Evolutionary conservation across 2,329 filamentous ascomycete species (phyloP), one percentile per base, ranked within the genome.

Genomic region (Pseudogymnoascus sp.): DNA sequence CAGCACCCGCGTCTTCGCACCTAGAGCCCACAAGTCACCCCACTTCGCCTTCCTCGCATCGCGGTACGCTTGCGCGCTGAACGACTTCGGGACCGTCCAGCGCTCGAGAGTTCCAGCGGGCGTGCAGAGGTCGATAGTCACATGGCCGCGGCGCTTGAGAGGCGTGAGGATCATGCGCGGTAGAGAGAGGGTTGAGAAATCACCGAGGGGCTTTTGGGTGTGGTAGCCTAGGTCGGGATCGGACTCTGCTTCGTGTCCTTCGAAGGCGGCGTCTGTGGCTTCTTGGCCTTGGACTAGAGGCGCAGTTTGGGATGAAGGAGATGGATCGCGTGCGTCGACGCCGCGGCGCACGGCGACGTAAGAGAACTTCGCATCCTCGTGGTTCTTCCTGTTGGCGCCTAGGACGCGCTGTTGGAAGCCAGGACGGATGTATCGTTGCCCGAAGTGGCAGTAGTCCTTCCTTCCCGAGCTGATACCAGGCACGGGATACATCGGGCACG

Each of bases 11-110:
- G 91, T 95, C 80, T 97, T 97, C 21, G 92, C 93, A 0, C 94
- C 94, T 0, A 97, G 79, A 0, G 93, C 92, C 94, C 94, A 99
- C 8, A 97, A 79, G 72, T 97, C 94, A 39, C 94, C 94, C 94
- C 93, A 97, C 60, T 78, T 78, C 0, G 88, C 83, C 76, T 99
- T 99, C 65, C 94, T 86, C 36, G 94, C 94, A 72, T 97, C 94
- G 69, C 89, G 90, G 76, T 93, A 97, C 0, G 92, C 92, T 69
- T 88, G 85, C 68, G 83, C 87, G 73, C 87, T 87, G 75, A 87
- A 94, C 64, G 87, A 91, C 68, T 86, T 86, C 1, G 93, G 90
- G 0, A 99, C 87, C 0, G 88, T 94, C 94, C 94, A 99, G 61
- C 94, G 89, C 78, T 99, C 93, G 35, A 97, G 86, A 42, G 83